phyloP scores from a whole-genome alignment of 495 filamentous ascomycete species.

The Penicillium ucsense region DNA sequence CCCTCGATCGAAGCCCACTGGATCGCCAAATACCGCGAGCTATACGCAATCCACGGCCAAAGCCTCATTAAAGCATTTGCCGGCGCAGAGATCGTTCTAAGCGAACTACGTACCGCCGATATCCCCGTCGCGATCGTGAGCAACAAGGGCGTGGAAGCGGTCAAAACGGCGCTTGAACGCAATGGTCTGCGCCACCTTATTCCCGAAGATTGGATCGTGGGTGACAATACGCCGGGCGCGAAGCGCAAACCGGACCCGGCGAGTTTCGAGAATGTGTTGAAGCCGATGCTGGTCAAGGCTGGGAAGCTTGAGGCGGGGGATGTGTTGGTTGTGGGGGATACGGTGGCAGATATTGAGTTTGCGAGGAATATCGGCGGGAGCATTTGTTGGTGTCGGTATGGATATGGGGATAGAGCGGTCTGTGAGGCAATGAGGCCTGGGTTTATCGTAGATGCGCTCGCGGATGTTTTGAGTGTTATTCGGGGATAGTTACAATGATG shows the following conservation, averaged over 20 bases:
- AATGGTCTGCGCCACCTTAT: constrained; percentile 8
- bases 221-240: constrained; percentile 12
- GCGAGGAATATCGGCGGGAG: constrained; percentile 11
- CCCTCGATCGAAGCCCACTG: constrained; percentile 6
- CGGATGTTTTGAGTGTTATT: constrained; percentile 8
- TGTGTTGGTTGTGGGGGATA: constrained; percentile 19
- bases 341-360: constrained; percentile 14
- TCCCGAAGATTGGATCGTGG: constrained; percentile 15
- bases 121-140: constrained; percentile 18
- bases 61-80: constrained; percentile 13
- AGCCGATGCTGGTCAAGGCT: constrained; percentile 8
- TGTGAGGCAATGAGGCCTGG: constrained; percentile 10
- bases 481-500: not conserved
- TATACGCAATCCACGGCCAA: constrained; percentile 20
- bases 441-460: constrained; percentile 9
- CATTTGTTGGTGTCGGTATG: constrained; percentile 17
- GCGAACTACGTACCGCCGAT: constrained; percentile 2
- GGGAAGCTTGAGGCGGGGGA: not conserved
- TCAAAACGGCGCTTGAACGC: constrained; percentile 12
- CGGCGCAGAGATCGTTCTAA: constrained; percentile 11
- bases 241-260: constrained; percentile 19
- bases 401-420: constrained; percentile 8
- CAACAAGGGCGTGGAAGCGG: constrained; percentile 18
- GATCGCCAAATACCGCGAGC: constrained; percentile 13
- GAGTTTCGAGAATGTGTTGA: constrained; percentile 14